These are phyloP conservation scores for Ophiostoma ulmi DNA, from an alignment of 2,329 filamentous ascomycete species.

Conservation along the genomic window DNA sequence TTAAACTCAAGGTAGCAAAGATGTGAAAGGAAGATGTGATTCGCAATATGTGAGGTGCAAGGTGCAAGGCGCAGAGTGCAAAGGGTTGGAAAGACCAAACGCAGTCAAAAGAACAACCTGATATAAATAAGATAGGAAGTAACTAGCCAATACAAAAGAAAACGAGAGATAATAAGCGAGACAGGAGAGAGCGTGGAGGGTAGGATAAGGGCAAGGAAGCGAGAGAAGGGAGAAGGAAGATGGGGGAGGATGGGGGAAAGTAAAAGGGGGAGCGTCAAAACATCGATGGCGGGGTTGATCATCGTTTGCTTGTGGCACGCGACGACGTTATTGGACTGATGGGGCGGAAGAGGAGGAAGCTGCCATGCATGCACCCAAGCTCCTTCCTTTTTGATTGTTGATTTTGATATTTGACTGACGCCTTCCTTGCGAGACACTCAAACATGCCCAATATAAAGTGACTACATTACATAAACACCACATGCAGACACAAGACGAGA, in stretches of 20 bases:
- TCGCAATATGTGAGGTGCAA: not conserved
- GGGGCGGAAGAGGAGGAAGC: not conserved
- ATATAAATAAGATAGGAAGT: not conserved
- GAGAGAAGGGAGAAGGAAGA: not conserved
- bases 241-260: not conserved
- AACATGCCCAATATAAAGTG: not conserved
- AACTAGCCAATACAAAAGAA: not conserved
- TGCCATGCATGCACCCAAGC: not conserved
- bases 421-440: not conserved
- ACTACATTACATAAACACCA: not conserved
- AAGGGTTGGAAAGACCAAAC: not conserved
- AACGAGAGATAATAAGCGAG: conserved; percentile 5
- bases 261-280: not conserved
- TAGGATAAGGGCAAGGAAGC: not conserved
- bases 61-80: not conserved
- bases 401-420: not conserved
- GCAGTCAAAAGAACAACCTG: not conserved
- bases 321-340: not conserved
- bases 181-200: not conserved
- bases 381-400: not conserved
- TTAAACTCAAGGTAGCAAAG: too few relatives aligned
- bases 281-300: not conserved
- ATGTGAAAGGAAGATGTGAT: not conserved
- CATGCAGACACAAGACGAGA: not conserved
- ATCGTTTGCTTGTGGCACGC: not conserved